Evolutionary conservation across 73 alveolate species (phyloP).

Genomic region (Blepharisma stoltei): DNA sequence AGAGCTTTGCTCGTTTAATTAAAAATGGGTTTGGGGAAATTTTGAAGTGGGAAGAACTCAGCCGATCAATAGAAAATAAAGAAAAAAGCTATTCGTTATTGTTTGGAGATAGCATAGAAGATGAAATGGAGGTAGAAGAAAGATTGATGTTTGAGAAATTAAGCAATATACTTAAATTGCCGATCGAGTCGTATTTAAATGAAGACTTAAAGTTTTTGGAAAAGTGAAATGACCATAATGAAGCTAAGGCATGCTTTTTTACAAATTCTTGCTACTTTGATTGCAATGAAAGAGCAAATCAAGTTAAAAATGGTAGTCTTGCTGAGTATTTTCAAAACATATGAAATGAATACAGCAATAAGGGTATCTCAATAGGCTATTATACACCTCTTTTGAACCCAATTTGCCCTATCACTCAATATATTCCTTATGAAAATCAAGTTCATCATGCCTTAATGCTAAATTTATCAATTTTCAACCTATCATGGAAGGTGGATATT

Average conservation of each 20-base stretch:
- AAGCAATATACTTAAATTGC: neutral
- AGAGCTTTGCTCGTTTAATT: neutral
- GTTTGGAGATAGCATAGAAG: neutral
- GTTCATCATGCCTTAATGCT: no score
- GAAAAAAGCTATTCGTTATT: neutral
- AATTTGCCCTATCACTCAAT: no score
- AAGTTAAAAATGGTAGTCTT: neutral
- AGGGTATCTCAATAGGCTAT: no score
- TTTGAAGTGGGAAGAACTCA: neutral
- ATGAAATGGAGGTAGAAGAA: neutral
- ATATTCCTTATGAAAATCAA: no score
- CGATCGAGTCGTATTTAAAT: neutral
- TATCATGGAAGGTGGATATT: no score
- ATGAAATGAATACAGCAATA: neutral
- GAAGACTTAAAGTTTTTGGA: neutral
- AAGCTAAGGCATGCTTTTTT: slow-evolving; percentile 16
- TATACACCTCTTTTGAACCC: no score
- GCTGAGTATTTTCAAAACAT: neutral
- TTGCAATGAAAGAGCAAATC: neutral
- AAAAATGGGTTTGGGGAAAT: neutral
- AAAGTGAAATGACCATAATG: neutral
- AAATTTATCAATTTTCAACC: no score
- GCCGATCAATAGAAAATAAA: neutral
- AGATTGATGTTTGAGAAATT: neutral
- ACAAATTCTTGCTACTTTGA: neutral